phyloP scores from a whole-genome alignment of 116 monocot genomes.

The Zostera marina region DNA sequence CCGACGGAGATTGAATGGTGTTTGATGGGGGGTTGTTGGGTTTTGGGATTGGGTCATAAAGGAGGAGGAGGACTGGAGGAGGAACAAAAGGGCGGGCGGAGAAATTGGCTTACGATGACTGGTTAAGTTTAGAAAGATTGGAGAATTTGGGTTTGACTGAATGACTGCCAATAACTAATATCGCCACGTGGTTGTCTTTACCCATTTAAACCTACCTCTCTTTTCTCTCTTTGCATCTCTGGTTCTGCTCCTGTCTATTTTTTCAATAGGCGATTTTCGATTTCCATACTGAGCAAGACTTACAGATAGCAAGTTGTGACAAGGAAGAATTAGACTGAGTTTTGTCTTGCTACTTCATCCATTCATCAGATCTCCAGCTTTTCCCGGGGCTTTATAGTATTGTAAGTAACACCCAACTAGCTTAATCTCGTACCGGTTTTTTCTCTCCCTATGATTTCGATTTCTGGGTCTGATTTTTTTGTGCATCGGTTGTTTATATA shows the following conservation, averaged over 20 bases:
- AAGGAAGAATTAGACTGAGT: not conserved
- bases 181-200: constrained; percentile 1
- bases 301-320: not conserved
- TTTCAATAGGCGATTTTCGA: too few relatives aligned
- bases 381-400: not conserved
- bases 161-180: too few relatives aligned
- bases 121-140: not conserved
- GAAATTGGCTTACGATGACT: not conserved
- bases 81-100: not conserved
- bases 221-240: not conserved
- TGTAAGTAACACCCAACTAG: not conserved
- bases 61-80: too few relatives aligned
- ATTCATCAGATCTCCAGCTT: not conserved
- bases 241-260: not conserved
- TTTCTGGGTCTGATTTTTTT: not conserved
- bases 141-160: too few relatives aligned
- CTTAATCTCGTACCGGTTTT: not conserved
- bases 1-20: constrained; percentile 8
- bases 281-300: not conserved
- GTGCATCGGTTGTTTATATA: not conserved
- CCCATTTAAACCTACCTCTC: constrained; percentile 3
- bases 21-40: constrained; percentile 20
- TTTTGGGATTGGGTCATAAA: too few relatives aligned
- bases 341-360: constrained; percentile 10
- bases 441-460: not conserved